Conservation (phyloP, 495 filamentous ascomycete species). For the Niebla homalea region DNA sequence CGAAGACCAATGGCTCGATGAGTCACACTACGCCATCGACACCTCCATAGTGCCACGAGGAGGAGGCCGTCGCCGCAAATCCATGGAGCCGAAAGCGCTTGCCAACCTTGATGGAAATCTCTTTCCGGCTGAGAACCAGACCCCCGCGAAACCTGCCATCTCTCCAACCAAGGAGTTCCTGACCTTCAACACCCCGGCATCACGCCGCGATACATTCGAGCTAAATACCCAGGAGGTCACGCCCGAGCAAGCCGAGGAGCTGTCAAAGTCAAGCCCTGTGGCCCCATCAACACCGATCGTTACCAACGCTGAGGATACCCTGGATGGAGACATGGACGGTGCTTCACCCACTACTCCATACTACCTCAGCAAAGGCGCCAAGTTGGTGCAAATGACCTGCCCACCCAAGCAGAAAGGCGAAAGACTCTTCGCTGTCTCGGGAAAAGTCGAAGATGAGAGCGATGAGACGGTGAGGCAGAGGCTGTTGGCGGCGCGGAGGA, state of each 20-base stretch:
- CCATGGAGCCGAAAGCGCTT: conserved; percentile 77
- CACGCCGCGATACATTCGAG: conserved; percentile 39
- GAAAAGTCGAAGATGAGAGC: conserved; percentile 20
- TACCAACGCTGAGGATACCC: conserved; percentile 18
- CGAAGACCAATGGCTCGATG: conserved; percentile 62
- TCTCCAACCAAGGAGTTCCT: conserved; percentile 27
- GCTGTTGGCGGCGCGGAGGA: conserved; percentile 60
- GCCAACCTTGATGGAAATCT: conserved; percentile 59
- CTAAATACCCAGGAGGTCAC: conserved; percentile 15
- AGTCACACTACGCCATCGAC: conserved; percentile 57
- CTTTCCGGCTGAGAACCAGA: conserved; percentile 26
- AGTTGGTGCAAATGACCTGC: conserved; percentile 56
- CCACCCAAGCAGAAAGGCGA: conserved; percentile 49
- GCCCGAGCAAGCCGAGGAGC: conserved; percentile 9
- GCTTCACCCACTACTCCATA: conserved; percentile 43
- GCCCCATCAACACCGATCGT: conserved; percentile 6
- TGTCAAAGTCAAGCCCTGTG: conserved; percentile 13
- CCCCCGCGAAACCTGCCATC: conserved; percentile 13
- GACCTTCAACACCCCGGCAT: conserved; percentile 29
- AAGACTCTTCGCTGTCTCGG: conserved; percentile 29
- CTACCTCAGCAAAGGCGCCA: conserved; percentile 37
- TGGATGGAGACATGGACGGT: conserved; percentile 29
- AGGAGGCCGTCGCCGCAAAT: conserved; percentile 68
- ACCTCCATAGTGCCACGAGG: conserved; percentile 60
- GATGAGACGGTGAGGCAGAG: conserved; percentile 44